Base-by-base conservation (phyloP, 2,329 filamentous ascomycete species). In the Sclerotinia sclerotiorum region DNA sequence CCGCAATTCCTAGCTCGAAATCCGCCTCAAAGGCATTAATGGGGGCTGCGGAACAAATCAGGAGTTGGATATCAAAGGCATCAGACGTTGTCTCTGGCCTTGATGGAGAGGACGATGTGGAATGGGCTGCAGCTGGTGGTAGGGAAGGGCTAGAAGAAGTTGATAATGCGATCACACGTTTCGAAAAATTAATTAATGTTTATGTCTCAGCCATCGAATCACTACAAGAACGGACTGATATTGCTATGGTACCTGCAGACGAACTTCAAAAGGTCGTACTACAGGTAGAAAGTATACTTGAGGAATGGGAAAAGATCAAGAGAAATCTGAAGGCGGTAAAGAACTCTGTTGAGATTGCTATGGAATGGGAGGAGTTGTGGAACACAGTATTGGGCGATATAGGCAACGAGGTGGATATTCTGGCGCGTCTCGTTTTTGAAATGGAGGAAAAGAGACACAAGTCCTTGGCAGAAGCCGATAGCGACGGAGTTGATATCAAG, bases 311-410 rank as follows among this genome's bases (percentile, higher is more conserved):
- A 56, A 88, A 89, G 72, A 94, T 97, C 74, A 91, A 93, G 74
- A 84, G 82, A 54, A 90, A 90, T 1, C 82, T 99, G 63, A 90
- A 90, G 71, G 89, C 81, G 35, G 90, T 97, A 68, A 97, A 97
- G 78, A 87, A 87, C 60, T 94, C 98, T 77, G 94, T 99, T 24
- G 95, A 98, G 79, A 88, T 97, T 69, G 95, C 95, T 58, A 97
- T 98, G 93, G 95, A 99, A 77, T 99, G 94, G 94, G 94, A 97
- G 79, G 94, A 98, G 80, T 84, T 99, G 48, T 98, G 95, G 94
- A 93, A 93, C 74, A 92, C 87, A 72, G 94, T 98, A 3, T 83
- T 99, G 3, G 94, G 94, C 56, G 94, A 98, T 77, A 97, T 98
- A 70, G 92, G 94, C 65, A 88, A 90, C 71, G 95, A 99, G 80